Base-by-base conservation (phyloP, 2,329 filamentous ascomycete species). In the Chrysoporthe cubensis region DNA sequence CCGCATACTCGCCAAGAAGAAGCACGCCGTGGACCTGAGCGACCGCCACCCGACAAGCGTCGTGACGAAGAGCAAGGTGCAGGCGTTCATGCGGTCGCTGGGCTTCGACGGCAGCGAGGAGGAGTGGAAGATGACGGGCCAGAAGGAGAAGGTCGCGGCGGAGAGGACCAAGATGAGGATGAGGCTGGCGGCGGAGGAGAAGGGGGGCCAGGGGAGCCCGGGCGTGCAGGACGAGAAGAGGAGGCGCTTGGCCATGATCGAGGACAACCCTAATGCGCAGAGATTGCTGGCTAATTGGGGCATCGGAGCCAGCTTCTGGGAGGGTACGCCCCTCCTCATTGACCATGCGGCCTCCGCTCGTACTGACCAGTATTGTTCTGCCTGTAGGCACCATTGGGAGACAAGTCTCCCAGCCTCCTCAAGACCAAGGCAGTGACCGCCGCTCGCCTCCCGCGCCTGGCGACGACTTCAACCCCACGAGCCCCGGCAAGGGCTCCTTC, bases 1-100 rank as follows among this genome's bases (percentile, higher is more conserved):
- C 44, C 65, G 65, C 56, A 66, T 69, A 2, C 65, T 69, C 13
- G 18, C n/a, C 48, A 69, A 69, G 61, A 69, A 69, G 46, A 50
- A 43, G 37, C 67, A 69, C 61, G 67, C 67, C 14, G 65, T 69
- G 13, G 67, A 64, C 16, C 3, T 69, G 2, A 34, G 37, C 21
- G 43, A 57, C 1, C 67, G 67, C 21, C 32, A 64, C 61, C 18
- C 26, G 1, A 52, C 21, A 18, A 13, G 13, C 9, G 37, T 56
- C 26, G 57, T 69, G 32, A 69, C 67, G 2, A 62, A 62, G 37
- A 21, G 42, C 2, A 64, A 69, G 21, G 5, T 69, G 4, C 63
- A 67, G 14, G 67, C 67, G 13, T 69, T 67, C 61, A 64, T 67
- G 56, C 67, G 67, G 8, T 64, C 59, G 13, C 37, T 69, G 37